Evolutionary conservation across 768 basidiomycete species (phyloP).

Genomic region (Pisolithus albus): DNA sequence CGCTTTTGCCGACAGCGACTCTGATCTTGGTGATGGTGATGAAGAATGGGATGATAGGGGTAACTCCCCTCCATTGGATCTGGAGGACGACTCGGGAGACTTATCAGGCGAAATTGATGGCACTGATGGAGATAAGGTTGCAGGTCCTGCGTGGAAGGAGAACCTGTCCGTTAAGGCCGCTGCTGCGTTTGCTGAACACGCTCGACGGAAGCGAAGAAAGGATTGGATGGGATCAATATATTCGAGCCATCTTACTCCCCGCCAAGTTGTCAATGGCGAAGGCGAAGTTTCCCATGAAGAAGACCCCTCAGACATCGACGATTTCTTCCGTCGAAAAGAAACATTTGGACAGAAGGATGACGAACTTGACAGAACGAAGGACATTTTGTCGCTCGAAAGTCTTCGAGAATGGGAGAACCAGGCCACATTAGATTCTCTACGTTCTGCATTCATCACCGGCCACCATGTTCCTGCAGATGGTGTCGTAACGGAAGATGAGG

Average conservation of each 20-base stretch:
- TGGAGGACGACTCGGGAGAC: slow-evolving; percentile 46
- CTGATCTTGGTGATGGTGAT: slow-evolving; percentile 53
- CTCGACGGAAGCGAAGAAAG: slow-evolving; percentile 37
- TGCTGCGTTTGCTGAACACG: slow-evolving; percentile 36
- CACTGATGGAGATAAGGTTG: slow-evolving; percentile 32
- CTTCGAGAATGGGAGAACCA: slow-evolving; percentile 81
- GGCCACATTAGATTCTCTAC: slow-evolving; percentile 77
- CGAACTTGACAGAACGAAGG: slow-evolving; percentile 66
- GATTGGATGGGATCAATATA: slow-evolving; percentile 90
- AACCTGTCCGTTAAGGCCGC: slow-evolving; percentile 50
- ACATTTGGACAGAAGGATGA: slow-evolving; percentile 35
- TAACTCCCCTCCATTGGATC: slow-evolving; percentile 33
- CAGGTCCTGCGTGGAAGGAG: slow-evolving; percentile 67
- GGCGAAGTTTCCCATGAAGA: not conserved
- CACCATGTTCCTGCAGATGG: slow-evolving; percentile 29
- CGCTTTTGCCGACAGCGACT: slow-evolving; percentile 75
- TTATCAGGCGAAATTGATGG: slow-evolving; percentile 37
- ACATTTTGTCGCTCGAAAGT: slow-evolving; percentile 38
- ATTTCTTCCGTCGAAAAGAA: slow-evolving; percentile 63
- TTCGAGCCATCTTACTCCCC: slow-evolving; percentile 56
- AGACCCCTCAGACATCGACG: slow-evolving; percentile 42
- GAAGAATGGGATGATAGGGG: slow-evolving; percentile 31
- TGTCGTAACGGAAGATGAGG: slow-evolving; percentile 35
- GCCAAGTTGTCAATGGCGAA: slow-evolving; percentile 51
- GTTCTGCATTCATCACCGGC: slow-evolving; percentile 87